Conservation (phyloP, 2,329 filamentous ascomycete genomes). For the Cercospora beticola region DNA sequence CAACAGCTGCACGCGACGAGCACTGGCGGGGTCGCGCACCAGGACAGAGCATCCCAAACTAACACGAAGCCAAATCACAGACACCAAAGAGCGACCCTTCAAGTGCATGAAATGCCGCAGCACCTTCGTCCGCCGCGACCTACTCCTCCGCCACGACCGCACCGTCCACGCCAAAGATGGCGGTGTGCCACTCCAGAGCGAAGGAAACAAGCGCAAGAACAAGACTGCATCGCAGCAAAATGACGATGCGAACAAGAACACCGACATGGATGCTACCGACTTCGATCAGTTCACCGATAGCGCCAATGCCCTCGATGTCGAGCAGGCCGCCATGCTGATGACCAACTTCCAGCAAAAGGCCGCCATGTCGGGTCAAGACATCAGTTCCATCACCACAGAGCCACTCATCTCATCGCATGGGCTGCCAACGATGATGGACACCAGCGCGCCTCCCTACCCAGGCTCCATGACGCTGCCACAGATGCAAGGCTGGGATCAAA, state of each 20-base stretch:
- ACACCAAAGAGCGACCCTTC: constrained; percentile 98
- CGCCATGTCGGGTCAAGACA: constrained; percentile 70
- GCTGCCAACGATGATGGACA: constrained; percentile 71
- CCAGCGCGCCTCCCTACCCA: constrained; percentile 63
- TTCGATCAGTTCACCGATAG: constrained; percentile 90
- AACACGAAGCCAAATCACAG: constrained; percentile 49
- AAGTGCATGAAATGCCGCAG: constrained; percentile 98
- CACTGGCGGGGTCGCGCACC: constrained; percentile 27
- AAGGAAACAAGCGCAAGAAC: constrained; percentile 73
- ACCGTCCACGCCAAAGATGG: constrained; percentile 99
- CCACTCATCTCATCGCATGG: constrained; percentile 73
- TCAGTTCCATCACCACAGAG: constrained; percentile 51
- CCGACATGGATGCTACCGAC: constrained; percentile 79
- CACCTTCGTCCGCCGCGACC: constrained; percentile 95
- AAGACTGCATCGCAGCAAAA: constrained; percentile 23
- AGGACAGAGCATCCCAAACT: constrained; percentile 13
- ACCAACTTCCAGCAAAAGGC: constrained; percentile 93
- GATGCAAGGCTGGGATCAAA: constrained; percentile 82
- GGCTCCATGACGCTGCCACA: constrained; percentile 79
- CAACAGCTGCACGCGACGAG: constrained; percentile 18
- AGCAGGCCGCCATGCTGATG: constrained; percentile 97
- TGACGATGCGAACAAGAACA: constrained; percentile 58
- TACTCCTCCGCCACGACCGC: constrained; percentile 93
- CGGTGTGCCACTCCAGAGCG: constrained; percentile 87
- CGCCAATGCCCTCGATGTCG: constrained; percentile 91